A percentile compares a stretch with the other conserved stretches of the same genome.
These are phyloP conservation scores for Phylloporus sp. DNA, from an alignment of 768 basidiomycete species.

Conservation along the genomic window DNA sequence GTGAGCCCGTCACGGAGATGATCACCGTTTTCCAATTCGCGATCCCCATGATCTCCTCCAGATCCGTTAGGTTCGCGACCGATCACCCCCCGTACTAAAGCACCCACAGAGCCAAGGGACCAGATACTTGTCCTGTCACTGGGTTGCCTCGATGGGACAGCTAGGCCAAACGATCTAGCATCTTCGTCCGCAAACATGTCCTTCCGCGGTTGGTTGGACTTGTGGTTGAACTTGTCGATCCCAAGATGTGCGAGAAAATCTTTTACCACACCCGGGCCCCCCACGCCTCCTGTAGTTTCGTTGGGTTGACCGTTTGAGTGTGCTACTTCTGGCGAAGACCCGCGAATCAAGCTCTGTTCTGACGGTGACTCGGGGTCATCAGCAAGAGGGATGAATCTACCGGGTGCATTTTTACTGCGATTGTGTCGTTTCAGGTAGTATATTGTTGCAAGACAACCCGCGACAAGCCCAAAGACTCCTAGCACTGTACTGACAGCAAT, in stretches of 20 bases:
- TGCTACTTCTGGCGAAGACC: conserved; percentile 5
- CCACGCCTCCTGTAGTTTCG: neutral
- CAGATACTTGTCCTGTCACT: conserved; percentile 45
- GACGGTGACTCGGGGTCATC: conserved; percentile 17
- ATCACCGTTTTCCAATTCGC: conserved; percentile 20
- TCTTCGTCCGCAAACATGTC: conserved; percentile 84
- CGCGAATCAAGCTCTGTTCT: conserved; percentile 4
- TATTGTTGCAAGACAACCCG: conserved; percentile 35
- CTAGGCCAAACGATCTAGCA: conserved; percentile 42
- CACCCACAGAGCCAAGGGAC: conserved; percentile 46
- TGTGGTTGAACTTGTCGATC: conserved; percentile 12
- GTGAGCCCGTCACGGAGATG: conserved; percentile 9
- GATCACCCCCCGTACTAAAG: conserved; percentile 26
- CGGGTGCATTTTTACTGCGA: conserved; percentile 1
- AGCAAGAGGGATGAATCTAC: conserved; percentile 19
- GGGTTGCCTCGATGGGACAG: conserved; percentile 32
- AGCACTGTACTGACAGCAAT: conserved; percentile 64
- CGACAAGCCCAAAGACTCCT: conserved; percentile 54
- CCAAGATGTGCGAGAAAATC: conserved; percentile 24
- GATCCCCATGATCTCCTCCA: conserved; percentile 12
- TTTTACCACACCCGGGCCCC: conserved; percentile 5
- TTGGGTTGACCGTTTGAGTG: conserved; percentile 1
- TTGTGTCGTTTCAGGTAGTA: conserved; percentile 43
- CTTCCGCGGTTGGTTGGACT: conserved; percentile 35
- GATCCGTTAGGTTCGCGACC: conserved; percentile 28